Conservation (phyloP, 1,284 basidiomycete genomes). For the Ceratobasidium sp. region DNA sequence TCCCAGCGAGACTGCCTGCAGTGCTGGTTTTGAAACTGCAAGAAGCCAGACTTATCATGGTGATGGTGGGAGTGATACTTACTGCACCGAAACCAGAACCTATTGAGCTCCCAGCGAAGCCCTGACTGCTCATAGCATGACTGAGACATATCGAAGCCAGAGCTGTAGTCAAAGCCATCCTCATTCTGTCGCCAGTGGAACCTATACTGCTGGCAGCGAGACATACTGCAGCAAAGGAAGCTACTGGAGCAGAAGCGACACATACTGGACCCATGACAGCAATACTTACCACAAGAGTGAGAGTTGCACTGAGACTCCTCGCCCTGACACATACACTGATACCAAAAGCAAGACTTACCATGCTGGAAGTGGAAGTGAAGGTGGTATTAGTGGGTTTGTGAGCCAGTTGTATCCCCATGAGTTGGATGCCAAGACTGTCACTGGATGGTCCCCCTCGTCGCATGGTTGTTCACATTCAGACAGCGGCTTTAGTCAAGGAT, state of each 20-base stretch:
- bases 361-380: conserved; percentile 6
- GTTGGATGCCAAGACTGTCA: conserved; percentile 13
- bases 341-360: conserved; percentile 3
- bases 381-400: conserved; percentile 27
- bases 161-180: neutral
- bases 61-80: conserved; percentile 30
- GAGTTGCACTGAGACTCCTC: neutral
- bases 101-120: neutral
- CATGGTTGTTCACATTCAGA: conserved; percentile 11
- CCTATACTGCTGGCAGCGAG: conserved; percentile 26
- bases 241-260: conserved; percentile 12
- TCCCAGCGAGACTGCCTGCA: neutral
- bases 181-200: neutral
- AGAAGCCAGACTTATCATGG: conserved; percentile 12
- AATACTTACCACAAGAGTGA: neutral
- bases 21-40: neutral
- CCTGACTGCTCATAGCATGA: neutral
- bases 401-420: conserved; percentile 29
- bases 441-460: neutral
- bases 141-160: conserved; percentile 1
- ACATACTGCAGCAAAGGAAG: conserved; percentile 1
- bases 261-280: neutral
- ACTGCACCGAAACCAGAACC: conserved; percentile 20
- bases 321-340: neutral
- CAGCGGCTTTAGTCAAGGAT: neutral